Base-by-base conservation (phyloP, 768 basidiomycete genomes). In the Tylopilus cervinicoccineus region DNA sequence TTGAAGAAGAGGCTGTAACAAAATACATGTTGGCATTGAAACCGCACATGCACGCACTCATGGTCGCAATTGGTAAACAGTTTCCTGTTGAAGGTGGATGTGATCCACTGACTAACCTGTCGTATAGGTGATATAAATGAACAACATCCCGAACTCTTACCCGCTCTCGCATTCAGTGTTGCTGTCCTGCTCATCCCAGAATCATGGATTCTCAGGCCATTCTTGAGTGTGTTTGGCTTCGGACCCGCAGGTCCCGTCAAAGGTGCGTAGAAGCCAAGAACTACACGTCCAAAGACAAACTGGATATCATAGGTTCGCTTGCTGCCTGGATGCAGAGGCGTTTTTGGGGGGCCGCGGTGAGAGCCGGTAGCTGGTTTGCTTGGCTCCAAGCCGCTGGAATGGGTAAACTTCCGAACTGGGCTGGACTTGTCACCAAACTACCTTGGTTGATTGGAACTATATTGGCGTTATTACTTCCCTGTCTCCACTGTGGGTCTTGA, bases 51-150 rank as follows among this genome's bases (percentile, higher is more conserved):
- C 44, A 37, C 0, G 14, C 24, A 5, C 54, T 59, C 10, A 41
- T 16, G 2, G 58, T 53, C 8, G 29, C 40, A 2, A 38, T 59
- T 1, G 46, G 58, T 57, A 50, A n/a, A 51, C 48, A 3, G 0
- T 13, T 34, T 13, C 23, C 3, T 1, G 10, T 7, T 8, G 28
- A 24, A 9, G 20, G 17, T 22, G 7, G 2, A 11, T 17, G 32
- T n/a, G 32, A 7, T n/a, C 7, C 10, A 23, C 6, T 2, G 6
- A 9, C 1, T 36, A 8, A 47, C 19, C 1, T 12, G 5, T 39
- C 7, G 3, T 22, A 16, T 13, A 59, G 58, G 58, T 0, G 58
- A 59, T 17, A 52, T 60, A 38, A 52, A 50, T 20, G 54, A 50
- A 10, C 45, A 42, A 23, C 17, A 59, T 20, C 58, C 57, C 3